Evolutionary conservation across 352 stramenopile genomes (phyloP).

Genomic region (Saprolegnia parasitica): DNA sequence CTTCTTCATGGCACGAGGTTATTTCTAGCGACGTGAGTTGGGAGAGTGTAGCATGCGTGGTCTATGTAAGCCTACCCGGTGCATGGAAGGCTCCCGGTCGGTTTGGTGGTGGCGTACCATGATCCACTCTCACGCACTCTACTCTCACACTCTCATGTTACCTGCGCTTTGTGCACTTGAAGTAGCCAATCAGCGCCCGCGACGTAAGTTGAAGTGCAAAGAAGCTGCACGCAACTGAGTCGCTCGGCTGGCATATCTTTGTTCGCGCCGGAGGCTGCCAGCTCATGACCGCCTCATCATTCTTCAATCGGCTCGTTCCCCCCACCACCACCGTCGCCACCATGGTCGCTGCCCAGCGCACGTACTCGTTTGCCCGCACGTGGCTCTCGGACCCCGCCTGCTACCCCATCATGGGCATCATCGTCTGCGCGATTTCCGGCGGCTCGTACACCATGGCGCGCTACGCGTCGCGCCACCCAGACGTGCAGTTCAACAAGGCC

Average conservation of each 20-base stretch:
- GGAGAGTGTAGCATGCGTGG: too few relatives aligned
- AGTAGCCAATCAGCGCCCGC: too few relatives aligned
- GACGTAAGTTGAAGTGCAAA: too few relatives aligned
- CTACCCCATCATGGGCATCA: slow-evolving; percentile 26
- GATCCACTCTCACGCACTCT: too few relatives aligned
- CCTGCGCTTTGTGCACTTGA: too few relatives aligned
- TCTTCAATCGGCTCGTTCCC: neutral
- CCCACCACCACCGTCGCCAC: neutral
- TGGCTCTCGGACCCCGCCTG: slow-evolving; percentile 21
- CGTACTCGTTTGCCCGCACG: neutral
- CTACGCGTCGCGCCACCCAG: slow-evolving; percentile 11
- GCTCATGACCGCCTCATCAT: neutral
- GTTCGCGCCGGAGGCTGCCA: neutral
- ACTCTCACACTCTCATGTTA: too few relatives aligned
- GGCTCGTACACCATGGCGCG: slow-evolving; percentile 8
- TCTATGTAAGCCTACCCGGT: too few relatives aligned
- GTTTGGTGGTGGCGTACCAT: too few relatives aligned
- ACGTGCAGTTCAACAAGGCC: slow-evolving; percentile 27
- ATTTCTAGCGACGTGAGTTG: too few relatives aligned
- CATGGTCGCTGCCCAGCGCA: slow-evolving; percentile 2
- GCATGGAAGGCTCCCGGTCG: too few relatives aligned
- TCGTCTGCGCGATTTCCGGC: slow-evolving; percentile 8
- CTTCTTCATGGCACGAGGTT: too few relatives aligned
- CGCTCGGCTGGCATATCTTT: neutral
- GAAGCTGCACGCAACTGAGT: neutral